phyloP scores from a whole-genome alignment of 2,329 filamentous ascomycete species.

The Cercospora sp. region DNA sequence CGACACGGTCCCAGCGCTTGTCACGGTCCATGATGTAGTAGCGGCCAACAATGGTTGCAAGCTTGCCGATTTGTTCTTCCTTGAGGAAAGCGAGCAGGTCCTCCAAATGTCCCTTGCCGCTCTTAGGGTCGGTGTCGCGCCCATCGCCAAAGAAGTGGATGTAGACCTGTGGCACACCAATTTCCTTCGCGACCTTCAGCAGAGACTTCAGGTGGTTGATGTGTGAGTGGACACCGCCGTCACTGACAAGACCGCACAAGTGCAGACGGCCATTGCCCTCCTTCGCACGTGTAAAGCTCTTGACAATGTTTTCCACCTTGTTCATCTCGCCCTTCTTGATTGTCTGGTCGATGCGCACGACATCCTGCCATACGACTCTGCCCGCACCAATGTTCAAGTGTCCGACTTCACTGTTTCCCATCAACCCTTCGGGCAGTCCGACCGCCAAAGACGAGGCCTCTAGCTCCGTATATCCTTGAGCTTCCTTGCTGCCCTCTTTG shows the following conservation, averaged over 20 bases:
- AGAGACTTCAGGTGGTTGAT: slow-evolving; percentile 89
- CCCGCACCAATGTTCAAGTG: slow-evolving; percentile 98
- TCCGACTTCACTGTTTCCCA: slow-evolving; percentile 98
- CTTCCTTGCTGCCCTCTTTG: slow-evolving; percentile 64
- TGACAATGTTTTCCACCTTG: slow-evolving; percentile 74
- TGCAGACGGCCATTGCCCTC: slow-evolving; percentile 89
- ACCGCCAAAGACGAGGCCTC: slow-evolving; percentile 96
- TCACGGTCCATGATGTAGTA: slow-evolving; percentile 99
- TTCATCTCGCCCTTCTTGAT: slow-evolving; percentile 82
- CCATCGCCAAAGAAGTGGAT: slow-evolving; percentile 99
- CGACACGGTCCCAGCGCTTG: slow-evolving; percentile 96
- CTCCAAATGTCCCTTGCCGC: slow-evolving; percentile 82
- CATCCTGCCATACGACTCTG: slow-evolving; percentile 92
- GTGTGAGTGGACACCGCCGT: slow-evolving; percentile 95
- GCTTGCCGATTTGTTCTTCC: slow-evolving; percentile 81
- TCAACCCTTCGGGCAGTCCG: slow-evolving; percentile 91
- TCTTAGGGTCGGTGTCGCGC: slow-evolving; percentile 97
- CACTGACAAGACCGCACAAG: slow-evolving; percentile 86
- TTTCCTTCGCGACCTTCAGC: slow-evolving; percentile 84
- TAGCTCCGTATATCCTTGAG: slow-evolving; percentile 85
- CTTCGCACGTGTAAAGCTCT: slow-evolving; percentile 76
- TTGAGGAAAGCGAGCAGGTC: slow-evolving; percentile 76
- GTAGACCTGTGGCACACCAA: slow-evolving; percentile 84
- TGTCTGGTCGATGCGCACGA: slow-evolving; percentile 87
- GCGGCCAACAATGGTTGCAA: slow-evolving; percentile 89